Evolutionary conservation across 768 basidiomycete genomes (phyloP).

Genomic region (Lactarius hengduanensis): DNA sequence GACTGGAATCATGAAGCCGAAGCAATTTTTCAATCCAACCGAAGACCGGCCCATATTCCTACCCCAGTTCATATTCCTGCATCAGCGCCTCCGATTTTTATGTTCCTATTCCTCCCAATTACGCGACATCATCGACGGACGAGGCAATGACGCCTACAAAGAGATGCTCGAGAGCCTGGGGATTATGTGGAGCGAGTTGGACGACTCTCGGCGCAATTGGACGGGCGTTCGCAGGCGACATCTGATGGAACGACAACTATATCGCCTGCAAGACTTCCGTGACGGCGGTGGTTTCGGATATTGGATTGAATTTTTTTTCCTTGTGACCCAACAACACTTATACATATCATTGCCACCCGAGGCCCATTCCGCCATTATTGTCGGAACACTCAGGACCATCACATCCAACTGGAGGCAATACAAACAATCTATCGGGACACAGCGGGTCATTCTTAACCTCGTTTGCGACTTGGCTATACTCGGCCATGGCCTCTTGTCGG

Average conservation of each 20-base stretch:
- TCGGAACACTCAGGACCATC: not conserved
- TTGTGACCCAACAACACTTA: not conserved
- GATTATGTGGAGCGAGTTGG: not conserved
- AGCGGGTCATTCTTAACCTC: conserved; percentile 32
- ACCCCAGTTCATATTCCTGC: not conserved
- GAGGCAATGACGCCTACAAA: not conserved
- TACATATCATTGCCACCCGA: not conserved
- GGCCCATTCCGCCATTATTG: not conserved
- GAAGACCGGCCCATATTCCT: not conserved
- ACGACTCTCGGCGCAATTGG: fast-evolving
- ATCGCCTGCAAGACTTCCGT: not conserved
- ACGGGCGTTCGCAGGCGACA: not conserved
- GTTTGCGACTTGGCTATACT: conserved; percentile 25
- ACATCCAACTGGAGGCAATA: not conserved
- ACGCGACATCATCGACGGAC: not conserved
- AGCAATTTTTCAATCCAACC: not conserved
- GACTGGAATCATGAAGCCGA: not conserved
- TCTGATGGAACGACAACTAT: not conserved
- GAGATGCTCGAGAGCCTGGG: not conserved
- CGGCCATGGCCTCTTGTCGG: not conserved
- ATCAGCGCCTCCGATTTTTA: not conserved
- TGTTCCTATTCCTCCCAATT: not conserved
- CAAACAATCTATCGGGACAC: conserved; percentile 14
- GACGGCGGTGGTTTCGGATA: not conserved
- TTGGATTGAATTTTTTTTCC: not conserved